Evolutionary conservation across 495 filamentous ascomycete species (phyloP), one percentile per base, ranked within the genome.

Genomic region (Aspergillus ostianus): DNA sequence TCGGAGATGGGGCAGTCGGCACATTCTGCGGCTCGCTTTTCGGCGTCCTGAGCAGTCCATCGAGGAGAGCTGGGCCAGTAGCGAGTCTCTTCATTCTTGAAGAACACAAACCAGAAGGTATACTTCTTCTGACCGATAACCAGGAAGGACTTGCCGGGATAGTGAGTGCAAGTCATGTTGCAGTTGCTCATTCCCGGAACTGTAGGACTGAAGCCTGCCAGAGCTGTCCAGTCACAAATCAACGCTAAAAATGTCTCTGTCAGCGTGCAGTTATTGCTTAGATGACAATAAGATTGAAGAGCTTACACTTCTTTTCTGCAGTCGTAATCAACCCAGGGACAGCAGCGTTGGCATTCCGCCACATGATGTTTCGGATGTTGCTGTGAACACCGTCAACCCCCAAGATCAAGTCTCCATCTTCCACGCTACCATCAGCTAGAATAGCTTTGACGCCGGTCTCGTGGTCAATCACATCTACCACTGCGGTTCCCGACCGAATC

Each of bases 331-430:
- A 61, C 1, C 67, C 59, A 46, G 36, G 13, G 36, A 41, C 13
- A 3, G 6, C 18, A 10, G 47, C 8, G n/a, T 49, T 26, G 0
- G 47, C 47, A 49, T 26, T 20, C 10, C 47, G 47, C 47, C 76
- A 69, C 73, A 84, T 77, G 49, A 77, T 62, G 44, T 65, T 53
- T 13, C 79, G 66, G 10, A 75, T 76, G 52, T 64, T 70, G 64
- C 80, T 82, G 58, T 79, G 69, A 21, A 81, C 77, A 2, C 82
- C 83, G 58, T 84, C 83, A 9, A 71, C 72, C 0, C 80, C 82
- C 5, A 82, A 65, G 7, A 83, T 59, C 15, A 82, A 55, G 29
- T 79, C 71, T 0, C 81, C 82, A 6, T 64, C 50, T 44, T 69
- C 77, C 0, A 60, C 41, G 5, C 63, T 73, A 0, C 81, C 81